A percentile compares a stretch with the other conserved stretches of the same genome.
These are phyloP conservation scores for Draba incana DNA, from an alignment of 345 rosid species.

Conservation along the genomic window DNA sequence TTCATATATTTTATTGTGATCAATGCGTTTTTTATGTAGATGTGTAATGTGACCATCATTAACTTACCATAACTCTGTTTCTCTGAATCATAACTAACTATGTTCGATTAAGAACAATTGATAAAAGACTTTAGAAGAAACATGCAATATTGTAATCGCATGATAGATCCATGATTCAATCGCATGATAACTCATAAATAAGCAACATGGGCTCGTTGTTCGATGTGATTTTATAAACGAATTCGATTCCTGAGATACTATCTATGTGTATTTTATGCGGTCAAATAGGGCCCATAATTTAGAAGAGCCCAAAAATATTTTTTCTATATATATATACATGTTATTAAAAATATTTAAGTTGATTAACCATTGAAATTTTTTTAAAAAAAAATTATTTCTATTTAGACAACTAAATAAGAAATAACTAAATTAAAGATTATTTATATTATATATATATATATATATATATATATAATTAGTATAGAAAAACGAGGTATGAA, in stretches of 20 bases:
- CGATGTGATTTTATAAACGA: slow-evolving; percentile 18
- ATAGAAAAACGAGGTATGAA: no score
- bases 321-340: no score
- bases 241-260: slow-evolving; percentile 25
- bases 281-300: no score
- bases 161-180: slow-evolving; percentile 31
- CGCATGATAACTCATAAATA: neutral
- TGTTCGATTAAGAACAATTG: neutral
- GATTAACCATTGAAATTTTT: no score
- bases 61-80: neutral
- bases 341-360: no score
- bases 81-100: neutral
- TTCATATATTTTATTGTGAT: neutral
- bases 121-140: neutral
- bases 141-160: slow-evolving; percentile 1
- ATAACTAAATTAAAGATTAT: no score
- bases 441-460: no score
- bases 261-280: slow-evolving; percentile 28
- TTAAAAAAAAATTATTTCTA: no score
- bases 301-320: no score
- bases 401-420: no score
- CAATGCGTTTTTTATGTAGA: neutral
- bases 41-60: neutral
- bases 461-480: no score
- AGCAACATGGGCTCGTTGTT: slow-evolving; percentile 34